Evolutionary conservation across 2,329 filamentous ascomycete species (phyloP).

Genomic region (Cytospora paraplurivora): DNA sequence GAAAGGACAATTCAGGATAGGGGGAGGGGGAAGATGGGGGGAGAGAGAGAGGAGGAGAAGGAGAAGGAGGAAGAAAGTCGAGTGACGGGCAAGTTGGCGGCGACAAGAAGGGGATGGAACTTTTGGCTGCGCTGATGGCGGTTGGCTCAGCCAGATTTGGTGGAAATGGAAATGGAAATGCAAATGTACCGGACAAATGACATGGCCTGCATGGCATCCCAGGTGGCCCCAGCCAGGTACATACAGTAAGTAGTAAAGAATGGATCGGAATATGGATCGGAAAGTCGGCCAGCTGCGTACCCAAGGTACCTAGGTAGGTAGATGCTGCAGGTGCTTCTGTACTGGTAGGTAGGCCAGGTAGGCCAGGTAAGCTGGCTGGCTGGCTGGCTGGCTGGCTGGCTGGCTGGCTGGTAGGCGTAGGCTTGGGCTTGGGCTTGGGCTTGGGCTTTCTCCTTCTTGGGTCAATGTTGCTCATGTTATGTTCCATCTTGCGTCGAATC

Average conservation of each 20-base stretch:
- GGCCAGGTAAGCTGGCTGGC: no score
- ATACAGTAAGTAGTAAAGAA: background rate
- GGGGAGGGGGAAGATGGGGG: background rate
- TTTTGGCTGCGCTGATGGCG: slow-evolving; percentile 1
- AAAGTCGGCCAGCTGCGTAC: no score
- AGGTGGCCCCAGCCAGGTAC: background rate
- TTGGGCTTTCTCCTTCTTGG: slow-evolving; percentile 5
- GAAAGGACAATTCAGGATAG: background rate
- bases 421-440: background rate
- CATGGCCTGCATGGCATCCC: background rate
- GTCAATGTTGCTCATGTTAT: slow-evolving; percentile 18
- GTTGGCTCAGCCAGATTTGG: slow-evolving; percentile 19
- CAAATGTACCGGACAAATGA: background rate
- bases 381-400: no score
- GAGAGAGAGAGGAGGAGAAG: background rate
- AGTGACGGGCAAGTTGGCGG: slow-evolving; percentile 16
- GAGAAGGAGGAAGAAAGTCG: slow-evolving; percentile 6
- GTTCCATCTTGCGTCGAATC: slow-evolving; percentile 20
- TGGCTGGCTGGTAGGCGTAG: background rate
- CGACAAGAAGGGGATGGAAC: slow-evolving; percentile 20
- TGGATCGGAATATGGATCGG: background rate
- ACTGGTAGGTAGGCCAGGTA: no score
- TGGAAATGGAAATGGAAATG: background rate
- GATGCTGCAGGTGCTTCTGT: no score
- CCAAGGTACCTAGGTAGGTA: no score